Percentiles rank a stretch among this genome's conserved stretches.
Evolutionary conservation across 2,329 filamentous ascomycete species (phyloP).

Genomic region (Aspergillus ochraceoroseus): DNA sequence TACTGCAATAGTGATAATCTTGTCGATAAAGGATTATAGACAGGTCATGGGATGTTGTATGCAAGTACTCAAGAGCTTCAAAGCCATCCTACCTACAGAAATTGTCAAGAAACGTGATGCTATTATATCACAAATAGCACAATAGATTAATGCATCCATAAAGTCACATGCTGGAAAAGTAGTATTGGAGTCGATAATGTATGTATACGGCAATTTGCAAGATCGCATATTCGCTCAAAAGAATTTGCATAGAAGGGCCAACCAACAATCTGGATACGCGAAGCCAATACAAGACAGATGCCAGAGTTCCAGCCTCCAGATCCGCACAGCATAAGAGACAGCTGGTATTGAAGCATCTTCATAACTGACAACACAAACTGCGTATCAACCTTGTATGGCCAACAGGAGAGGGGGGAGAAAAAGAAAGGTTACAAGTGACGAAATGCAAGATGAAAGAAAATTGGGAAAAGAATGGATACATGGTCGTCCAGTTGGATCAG

Average conservation of each 20-base stretch:
- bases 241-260: not conserved
- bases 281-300: slow-evolving; percentile 13
- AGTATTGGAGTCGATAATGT: not conserved
- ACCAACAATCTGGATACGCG: not conserved
- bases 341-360: not conserved
- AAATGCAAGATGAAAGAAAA: slow-evolving; percentile 2
- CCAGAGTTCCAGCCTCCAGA: slow-evolving; percentile 22
- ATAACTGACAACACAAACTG: not conserved
- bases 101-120: too few species aligned
- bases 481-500: too few species aligned
- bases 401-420: not conserved
- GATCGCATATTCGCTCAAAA: slow-evolving; percentile 8
- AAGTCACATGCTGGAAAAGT: too few species aligned
- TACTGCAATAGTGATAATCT: too few species aligned
- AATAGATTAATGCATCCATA: too few species aligned
- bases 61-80: too few species aligned
- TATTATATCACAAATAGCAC: too few species aligned
- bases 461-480: slow-evolving; percentile 13
- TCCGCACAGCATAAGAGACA: slow-evolving; percentile 5
- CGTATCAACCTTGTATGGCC: not conserved
- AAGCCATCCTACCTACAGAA: too few species aligned
- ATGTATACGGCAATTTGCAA: slow-evolving; percentile 1
- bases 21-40: too few species aligned
- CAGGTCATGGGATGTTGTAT: too few species aligned
- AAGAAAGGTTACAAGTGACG: not conserved